A percentile compares a stretch with the other conserved stretches of the same genome.
Conservation (phyloP, 441 rosid species). For the Macaranga tanarius region DNA sequence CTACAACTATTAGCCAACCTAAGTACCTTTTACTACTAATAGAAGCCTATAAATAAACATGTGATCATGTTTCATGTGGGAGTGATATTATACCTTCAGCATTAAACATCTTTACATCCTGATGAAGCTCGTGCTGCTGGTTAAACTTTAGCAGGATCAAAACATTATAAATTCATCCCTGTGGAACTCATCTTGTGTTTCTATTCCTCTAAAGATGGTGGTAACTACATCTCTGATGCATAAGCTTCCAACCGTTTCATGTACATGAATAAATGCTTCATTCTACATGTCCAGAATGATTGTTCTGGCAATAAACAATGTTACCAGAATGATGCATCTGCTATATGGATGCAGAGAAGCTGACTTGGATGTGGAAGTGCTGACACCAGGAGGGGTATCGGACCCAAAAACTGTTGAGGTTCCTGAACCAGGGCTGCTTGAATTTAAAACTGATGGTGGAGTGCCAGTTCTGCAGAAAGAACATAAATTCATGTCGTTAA, state of each 20-base stretch:
- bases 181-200: conserved; percentile 17
- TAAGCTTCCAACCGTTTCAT: conserved; percentile 20
- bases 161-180: background rate
- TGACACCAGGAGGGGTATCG: conserved; percentile 47
- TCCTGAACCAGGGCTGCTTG: conserved; percentile 55
- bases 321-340: conserved; percentile 33
- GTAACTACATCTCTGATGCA: conserved; percentile 19
- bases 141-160: conserved; percentile 18
- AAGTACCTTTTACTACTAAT: background rate
- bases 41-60: conserved; percentile 22
- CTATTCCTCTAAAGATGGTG: conserved; percentile 17
- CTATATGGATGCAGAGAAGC: conserved; percentile 30
- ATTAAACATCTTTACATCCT: conserved; percentile 29
- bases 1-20: conserved; percentile 17
- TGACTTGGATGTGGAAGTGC: conserved; percentile 53
- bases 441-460: conserved; percentile 63
- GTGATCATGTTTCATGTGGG: conserved; percentile 13
- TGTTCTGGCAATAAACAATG: conserved; percentile 34
- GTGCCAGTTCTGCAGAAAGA: conserved; percentile 52
- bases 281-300: conserved; percentile 41
- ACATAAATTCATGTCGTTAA: conserved; percentile 3
- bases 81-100: conserved; percentile 18
- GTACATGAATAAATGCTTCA: conserved; percentile 16
- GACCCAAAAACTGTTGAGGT: conserved; percentile 45
- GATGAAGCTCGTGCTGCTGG: conserved; percentile 22